Evolutionary conservation across 495 filamentous ascomycete genomes (phyloP), one percentile per base, ranked within the genome.

Genomic region (Rusavskia elegans): DNA sequence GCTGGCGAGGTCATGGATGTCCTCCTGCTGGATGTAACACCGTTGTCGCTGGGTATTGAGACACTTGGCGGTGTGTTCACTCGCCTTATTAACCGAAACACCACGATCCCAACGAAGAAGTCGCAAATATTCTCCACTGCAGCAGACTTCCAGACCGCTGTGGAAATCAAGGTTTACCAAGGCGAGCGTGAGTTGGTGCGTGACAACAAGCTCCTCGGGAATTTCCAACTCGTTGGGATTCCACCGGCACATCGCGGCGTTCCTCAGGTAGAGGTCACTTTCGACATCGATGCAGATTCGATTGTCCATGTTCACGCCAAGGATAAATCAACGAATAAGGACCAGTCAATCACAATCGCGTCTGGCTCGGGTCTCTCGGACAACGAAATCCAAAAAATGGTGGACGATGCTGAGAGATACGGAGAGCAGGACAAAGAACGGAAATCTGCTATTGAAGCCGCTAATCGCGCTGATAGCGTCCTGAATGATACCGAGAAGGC

Each of bases 91-190:
- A 97, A 95, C 82, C 89, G 92, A 59, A 98, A 98, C 80, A 98
- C 92, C 63, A 98, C 92, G 59, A 98, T 98, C 69, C 92, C 92
- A 50, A 97, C 92, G 71, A 98, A 97, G 83, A 98, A 98, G 75
- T 95, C 89, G 35, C 92, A 97, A 75, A 79, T 88, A 58, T 98
- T 98, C 80, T 96, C 92, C 50, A 98, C 92, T 45, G 92, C 92
- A 50, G 92, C 92, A 61, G 92, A 98, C 66, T 96, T 94, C 85
- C 92, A 98, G 79, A 95, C 86, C 55, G 92, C 92, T 60, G 92
- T 98, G 68, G 92, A 98, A 78, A 98, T 98, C 79, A 98, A 98
- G 83, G 93, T 98, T 52, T 97, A 82, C 85, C 92, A 98, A 80
- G 92, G 92, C 75, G 92, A 98, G 78, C 92, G 92, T 85, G 92